These are phyloP conservation scores for Diaporthe batatas DNA, from an alignment of 2,329 filamentous ascomycete genomes.

Conservation along the genomic window DNA sequence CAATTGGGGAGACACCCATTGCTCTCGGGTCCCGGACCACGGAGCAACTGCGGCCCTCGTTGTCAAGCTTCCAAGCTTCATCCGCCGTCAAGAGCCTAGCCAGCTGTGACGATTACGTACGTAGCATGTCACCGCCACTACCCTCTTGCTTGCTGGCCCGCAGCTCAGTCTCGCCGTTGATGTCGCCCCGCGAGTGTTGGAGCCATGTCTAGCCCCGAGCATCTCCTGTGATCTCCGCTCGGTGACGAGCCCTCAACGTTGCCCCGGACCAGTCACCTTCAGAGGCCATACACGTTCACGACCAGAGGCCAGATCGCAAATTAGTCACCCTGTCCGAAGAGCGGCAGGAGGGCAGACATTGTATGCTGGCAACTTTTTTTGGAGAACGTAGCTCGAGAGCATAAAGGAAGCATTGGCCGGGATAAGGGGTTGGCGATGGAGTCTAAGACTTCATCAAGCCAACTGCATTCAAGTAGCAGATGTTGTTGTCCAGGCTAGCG, in stretches of 20 bases:
- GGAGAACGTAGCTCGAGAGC: not conserved
- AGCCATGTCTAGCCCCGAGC: conserved; percentile 6
- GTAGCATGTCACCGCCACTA: conserved; percentile 1
- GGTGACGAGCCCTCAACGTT: conserved; percentile 13
- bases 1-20: not conserved
- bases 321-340: conserved; percentile 6
- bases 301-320: not conserved
- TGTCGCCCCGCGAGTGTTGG: conserved; percentile 8
- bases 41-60: conserved; percentile 13
- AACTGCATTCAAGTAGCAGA: not conserved
- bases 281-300: not conserved
- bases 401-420: conserved; percentile 22
- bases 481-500: conserved; percentile 23
- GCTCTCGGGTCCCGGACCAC: conserved; percentile 23
- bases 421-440: not conserved
- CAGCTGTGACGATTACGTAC: conserved; percentile 11
- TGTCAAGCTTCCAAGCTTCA: too few species aligned
- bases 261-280: conserved; percentile 14
- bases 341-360: not conserved
- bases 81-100: too few species aligned
- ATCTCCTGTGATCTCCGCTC: conserved; percentile 20
- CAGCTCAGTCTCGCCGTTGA: not conserved
- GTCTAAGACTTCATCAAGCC: not conserved
- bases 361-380: too few species aligned
- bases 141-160: not conserved